Percentiles rank a stretch among this genome's conserved stretches.
These are phyloP conservation scores for Hibiscus mutabilis DNA, from an alignment of 345 rosid species.

Conservation along the genomic window DNA sequence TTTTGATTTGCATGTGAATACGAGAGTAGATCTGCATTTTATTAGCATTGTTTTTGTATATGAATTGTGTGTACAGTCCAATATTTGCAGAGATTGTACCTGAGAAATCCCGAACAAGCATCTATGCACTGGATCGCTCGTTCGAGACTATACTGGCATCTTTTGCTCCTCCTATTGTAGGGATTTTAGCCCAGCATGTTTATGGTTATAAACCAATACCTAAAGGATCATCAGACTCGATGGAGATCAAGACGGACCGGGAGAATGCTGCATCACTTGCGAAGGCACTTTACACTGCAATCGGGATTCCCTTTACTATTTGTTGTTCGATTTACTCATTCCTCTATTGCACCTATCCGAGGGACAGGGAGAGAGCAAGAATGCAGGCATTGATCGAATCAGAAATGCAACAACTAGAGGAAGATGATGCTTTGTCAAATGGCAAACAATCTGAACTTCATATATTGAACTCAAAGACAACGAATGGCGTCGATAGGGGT, in stretches of 20 bases:
- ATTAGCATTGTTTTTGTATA: neutral
- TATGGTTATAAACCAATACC: conserved; percentile 72
- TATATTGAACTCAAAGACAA: conserved; percentile 8
- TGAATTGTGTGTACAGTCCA: conserved; percentile 44
- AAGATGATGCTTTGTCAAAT: neutral
- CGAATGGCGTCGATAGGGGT: conserved; percentile 11
- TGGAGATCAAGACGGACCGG: conserved; percentile 61
- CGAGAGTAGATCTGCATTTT: neutral
- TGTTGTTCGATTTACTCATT: conserved; percentile 76
- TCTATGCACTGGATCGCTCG: conserved; percentile 75
- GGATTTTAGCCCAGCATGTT: conserved; percentile 70
- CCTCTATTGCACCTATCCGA: conserved; percentile 69
- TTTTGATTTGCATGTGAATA: too few relatives aligned
- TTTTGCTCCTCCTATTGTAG: conserved; percentile 84
- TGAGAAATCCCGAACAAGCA: conserved; percentile 69
- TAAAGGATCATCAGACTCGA: conserved; percentile 31
- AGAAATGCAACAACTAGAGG: conserved; percentile 53
- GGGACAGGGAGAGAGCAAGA: conserved; percentile 64
- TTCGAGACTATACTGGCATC: conserved; percentile 76
- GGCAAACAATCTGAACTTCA: neutral
- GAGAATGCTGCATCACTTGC: conserved; percentile 70
- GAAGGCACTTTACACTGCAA: conserved; percentile 70
- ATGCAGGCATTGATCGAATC: conserved; percentile 73
- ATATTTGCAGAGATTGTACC: conserved; percentile 93
- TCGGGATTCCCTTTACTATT: conserved; percentile 67